A percentile compares a stretch with the other conserved stretches of the same genome.
These are phyloP conservation scores for Helenozyma baotianmanensis DNA, from an alignment of 805 yeast genomes.

Conservation along the genomic window DNA sequence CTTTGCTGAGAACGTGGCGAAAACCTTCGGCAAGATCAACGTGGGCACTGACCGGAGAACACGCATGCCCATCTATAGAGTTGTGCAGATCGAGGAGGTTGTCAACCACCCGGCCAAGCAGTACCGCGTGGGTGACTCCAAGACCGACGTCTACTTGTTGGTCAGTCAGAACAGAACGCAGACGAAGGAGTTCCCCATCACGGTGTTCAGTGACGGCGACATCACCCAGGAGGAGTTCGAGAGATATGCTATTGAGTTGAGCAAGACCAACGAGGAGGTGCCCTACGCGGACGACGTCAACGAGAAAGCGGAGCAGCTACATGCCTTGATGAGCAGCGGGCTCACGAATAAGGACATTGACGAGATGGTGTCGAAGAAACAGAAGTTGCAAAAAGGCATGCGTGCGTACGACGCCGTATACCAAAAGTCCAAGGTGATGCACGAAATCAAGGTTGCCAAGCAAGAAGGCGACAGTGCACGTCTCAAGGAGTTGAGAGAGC, in stretches of 20 bases:
- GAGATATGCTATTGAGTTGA: conserved; percentile 58
- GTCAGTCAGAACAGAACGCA: conserved; percentile 79
- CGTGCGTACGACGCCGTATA: conserved; percentile 66
- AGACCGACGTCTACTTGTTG: conserved; percentile 51
- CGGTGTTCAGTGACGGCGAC: conserved; percentile 72
- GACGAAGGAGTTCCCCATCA: conserved; percentile 71
- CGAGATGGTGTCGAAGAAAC: conserved; percentile 70
- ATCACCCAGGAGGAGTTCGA: conserved; percentile 70
- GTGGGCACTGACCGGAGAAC: conserved; percentile 66
- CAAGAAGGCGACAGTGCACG: conserved; percentile 45
- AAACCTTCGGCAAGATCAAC: conserved; percentile 78
- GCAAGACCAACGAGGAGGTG: conserved; percentile 49
- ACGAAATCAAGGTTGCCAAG: conserved; percentile 69
- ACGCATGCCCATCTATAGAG: conserved; percentile 65
- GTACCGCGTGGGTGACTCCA: conserved; percentile 39
- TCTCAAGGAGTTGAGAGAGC: conserved; percentile 26
- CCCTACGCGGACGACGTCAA: conserved; percentile 65
- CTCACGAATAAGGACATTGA: conserved; percentile 73
- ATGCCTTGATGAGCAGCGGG: conserved; percentile 57
- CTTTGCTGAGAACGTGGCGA: conserved; percentile 64
- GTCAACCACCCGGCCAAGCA: conserved; percentile 38
- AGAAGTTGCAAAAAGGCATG: conserved; percentile 43
- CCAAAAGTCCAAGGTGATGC: conserved; percentile 65
- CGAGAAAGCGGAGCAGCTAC: conserved; percentile 58
- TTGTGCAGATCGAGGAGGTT: conserved; percentile 75